Conservation (phyloP, 2,329 filamentous ascomycete species). For the Tolypocladium pustulatum region DNA sequence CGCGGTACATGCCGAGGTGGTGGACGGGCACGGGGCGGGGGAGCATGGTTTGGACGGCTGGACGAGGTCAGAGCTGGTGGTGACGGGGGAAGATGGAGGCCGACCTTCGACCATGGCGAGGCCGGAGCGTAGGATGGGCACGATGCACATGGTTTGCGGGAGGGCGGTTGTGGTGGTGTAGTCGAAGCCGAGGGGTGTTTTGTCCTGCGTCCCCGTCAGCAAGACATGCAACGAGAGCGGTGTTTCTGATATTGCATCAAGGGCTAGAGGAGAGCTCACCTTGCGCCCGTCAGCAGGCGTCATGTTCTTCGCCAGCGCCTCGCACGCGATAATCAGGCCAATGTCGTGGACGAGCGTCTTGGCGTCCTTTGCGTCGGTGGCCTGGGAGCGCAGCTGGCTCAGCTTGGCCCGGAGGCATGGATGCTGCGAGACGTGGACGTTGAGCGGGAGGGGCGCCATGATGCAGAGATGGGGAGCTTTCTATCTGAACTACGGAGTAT, state of each 20-base stretch:
- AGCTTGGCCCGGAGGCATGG: conserved; percentile 84
- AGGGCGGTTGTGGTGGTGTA: conserved; percentile 57
- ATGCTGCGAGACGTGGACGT: conserved; percentile 72
- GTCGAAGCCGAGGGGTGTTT: conserved; percentile 67
- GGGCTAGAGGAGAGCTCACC: conserved; percentile 32
- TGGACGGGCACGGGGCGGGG: conserved; percentile 73
- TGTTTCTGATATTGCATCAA: neutral
- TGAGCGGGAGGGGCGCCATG: conserved; percentile 38
- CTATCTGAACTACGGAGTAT: neutral
- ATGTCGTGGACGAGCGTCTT: conserved; percentile 82
- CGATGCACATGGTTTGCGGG: conserved; percentile 62
- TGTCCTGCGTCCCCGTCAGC: conserved; percentile 40
- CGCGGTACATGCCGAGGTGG: conserved; percentile 90
- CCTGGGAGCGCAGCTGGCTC: conserved; percentile 71
- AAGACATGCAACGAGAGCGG: neutral
- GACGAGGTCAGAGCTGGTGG: neutral
- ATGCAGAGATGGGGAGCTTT: conserved; percentile 2
- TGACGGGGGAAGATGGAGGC: conserved; percentile 7
- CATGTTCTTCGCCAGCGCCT: conserved; percentile 62
- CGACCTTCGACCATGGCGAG: conserved; percentile 80
- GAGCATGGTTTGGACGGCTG: conserved; percentile 73
- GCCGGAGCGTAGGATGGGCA: conserved; percentile 88
- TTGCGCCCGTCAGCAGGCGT: conserved; percentile 46
- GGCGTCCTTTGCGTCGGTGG: conserved; percentile 62
- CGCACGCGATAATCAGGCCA: conserved; percentile 67